Evolutionary conservation across 2,329 filamentous ascomycete genomes (phyloP).

Genomic region (Pseudogymnoascus sp.): DNA sequence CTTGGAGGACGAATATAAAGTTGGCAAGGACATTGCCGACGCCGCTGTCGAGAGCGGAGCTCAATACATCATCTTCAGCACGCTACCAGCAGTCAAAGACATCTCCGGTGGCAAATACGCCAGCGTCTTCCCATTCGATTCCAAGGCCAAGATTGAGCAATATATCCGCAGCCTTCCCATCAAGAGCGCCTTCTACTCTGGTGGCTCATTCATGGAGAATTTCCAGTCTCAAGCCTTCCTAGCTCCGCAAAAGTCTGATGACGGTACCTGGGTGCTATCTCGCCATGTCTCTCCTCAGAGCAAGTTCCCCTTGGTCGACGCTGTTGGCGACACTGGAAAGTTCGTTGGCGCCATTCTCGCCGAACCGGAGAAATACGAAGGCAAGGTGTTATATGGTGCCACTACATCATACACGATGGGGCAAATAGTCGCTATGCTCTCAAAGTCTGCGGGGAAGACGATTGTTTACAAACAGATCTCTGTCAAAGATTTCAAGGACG

Average conservation of each 20-base stretch:
- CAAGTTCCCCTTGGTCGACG: slow-evolving; percentile 23
- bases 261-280: slow-evolving; percentile 17
- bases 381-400: slow-evolving; percentile 38
- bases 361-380: slow-evolving; percentile 35
- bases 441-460: slow-evolving; percentile 14
- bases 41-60: slow-evolving; percentile 33
- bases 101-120: slow-evolving; percentile 30
- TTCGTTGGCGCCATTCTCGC: slow-evolving; percentile 33
- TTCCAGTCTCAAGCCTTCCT: slow-evolving; percentile 13
- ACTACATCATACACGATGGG: slow-evolving; percentile 25
- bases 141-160: slow-evolving; percentile 29
- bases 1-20: slow-evolving; percentile 29
- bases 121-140: slow-evolving; percentile 28
- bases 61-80: slow-evolving; percentile 36
- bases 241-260: slow-evolving; percentile 15
- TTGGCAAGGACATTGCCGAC: slow-evolving; percentile 36
- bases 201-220: slow-evolving; percentile 36
- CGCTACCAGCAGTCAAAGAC: slow-evolving; percentile 31
- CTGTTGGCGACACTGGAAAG: slow-evolving; percentile 23
- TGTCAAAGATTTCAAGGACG: not conserved
- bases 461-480: slow-evolving; percentile 12
- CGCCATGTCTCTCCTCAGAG: slow-evolving; percentile 19
- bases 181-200: slow-evolving; percentile 38
- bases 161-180: slow-evolving; percentile 32
- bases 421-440: slow-evolving; percentile 11